A percentile compares a stretch with the other conserved stretches of the same genome.
phyloP scores from a whole-genome alignment of 352 stramenopile species.

The Globisporangium perplexum region DNA sequence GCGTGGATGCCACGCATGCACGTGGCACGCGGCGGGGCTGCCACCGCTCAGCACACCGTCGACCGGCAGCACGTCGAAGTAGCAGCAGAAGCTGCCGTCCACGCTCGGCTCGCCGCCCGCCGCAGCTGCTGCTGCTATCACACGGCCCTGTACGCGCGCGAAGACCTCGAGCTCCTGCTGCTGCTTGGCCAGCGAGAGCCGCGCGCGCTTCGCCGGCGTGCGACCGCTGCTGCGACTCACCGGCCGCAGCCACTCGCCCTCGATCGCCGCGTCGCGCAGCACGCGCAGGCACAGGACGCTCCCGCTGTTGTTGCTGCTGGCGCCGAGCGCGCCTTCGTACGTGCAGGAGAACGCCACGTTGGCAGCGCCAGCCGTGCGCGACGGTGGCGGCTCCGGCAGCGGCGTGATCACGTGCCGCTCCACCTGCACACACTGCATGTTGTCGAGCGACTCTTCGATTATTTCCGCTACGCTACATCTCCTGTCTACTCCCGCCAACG shows the following conservation, averaged over 20 bases:
- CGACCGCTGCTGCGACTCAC: neutral
- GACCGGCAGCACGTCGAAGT: conserved; percentile 27
- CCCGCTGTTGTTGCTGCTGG: conserved; percentile 31
- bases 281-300: conserved; percentile 40
- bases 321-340: conserved; percentile 44
- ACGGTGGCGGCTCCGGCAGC: neutral
- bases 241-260: conserved; percentile 25
- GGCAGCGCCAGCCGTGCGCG: no score
- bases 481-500: no score
- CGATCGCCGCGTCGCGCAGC: conserved; percentile 24
- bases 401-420: conserved; percentile 4
- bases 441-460: no score
- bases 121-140: neutral
- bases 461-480: no score
- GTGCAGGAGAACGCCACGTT: conserved; percentile 22
- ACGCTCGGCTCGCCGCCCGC: conserved; percentile 14
- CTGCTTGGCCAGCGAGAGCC: neutral
- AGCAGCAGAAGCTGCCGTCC: conserved; percentile 32
- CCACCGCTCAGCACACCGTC: conserved; percentile 17
- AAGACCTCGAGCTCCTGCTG: neutral
- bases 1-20: conserved; percentile 19
- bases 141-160: neutral
- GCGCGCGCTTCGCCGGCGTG: neutral
- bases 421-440: neutral
- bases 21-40: conserved; percentile 31